phyloP scores from a whole-genome alignment of 805 yeast species.

The Schwanniomyces vanrijiae region DNA sequence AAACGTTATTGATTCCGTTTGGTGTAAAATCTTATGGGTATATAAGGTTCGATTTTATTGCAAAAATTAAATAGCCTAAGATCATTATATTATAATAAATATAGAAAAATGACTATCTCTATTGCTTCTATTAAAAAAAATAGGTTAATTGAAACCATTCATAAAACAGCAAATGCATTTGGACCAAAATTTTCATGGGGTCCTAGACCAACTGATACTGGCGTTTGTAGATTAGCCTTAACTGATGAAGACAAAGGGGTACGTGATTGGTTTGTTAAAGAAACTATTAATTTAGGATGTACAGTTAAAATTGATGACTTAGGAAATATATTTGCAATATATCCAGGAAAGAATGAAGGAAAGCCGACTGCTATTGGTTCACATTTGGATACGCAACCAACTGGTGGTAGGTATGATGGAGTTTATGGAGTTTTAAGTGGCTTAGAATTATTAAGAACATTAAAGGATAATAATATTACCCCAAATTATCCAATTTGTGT shows the following conservation, averaged over 20 bases:
- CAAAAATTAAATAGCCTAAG: neutral
- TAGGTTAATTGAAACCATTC: conserved; percentile 57
- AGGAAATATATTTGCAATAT: conserved; percentile 68
- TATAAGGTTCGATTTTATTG: neutral
- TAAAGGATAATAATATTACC: conserved; percentile 54
- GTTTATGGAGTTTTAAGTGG: conserved; percentile 69
- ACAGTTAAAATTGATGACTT: conserved; percentile 57
- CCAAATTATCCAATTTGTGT: conserved; percentile 70
- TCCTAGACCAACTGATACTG: conserved; percentile 41
- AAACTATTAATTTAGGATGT: conserved; percentile 56
- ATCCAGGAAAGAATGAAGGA: conserved; percentile 52
- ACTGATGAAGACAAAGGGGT: conserved; percentile 62
- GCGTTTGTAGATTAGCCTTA: conserved; percentile 65
- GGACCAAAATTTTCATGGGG: conserved; percentile 72
- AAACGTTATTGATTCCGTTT: neutral
- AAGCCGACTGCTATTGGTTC: conserved; percentile 70
- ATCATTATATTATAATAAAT: neutral
- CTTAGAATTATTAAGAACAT: conserved; percentile 62
- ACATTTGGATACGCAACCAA: conserved; percentile 76
- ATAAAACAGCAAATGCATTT: conserved; percentile 53
- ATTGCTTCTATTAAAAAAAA: neutral
- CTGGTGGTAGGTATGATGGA: conserved; percentile 78
- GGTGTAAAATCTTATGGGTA: neutral
- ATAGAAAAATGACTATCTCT: neutral
- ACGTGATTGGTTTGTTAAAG: conserved; percentile 63